Base-by-base conservation (phyloP, 1,284 basidiomycete species). In the Sporisorium graminicola region DNA sequence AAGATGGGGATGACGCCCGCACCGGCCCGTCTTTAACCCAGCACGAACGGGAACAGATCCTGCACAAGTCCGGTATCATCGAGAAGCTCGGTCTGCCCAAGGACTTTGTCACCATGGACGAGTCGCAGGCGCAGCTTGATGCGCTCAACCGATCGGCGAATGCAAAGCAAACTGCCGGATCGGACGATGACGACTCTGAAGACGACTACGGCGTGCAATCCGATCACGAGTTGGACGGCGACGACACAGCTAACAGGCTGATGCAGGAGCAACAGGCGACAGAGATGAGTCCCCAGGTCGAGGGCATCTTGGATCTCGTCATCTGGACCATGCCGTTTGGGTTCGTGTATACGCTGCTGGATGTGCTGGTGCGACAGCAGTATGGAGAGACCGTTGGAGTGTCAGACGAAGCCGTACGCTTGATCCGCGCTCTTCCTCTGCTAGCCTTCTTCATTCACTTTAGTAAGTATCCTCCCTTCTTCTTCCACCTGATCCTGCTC, bases 311-410 rank as follows among this genome's bases (percentile, higher is more conserved):
- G 29, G 82, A 84, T 65, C 58, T 79, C 14, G 26, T 83, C 3
- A 80, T 84, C 27, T 85, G 82, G 82, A 77, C 75, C 29, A 83
- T 85, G 63, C 83, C 83, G 20, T 82, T 85, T 42, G 67, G 70
- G 8, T 83, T 84, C 59, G 51, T 83, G 40, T 85, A 74, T 44
- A 70, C 82, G 49, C 55, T 85, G 50, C 49, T 85, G 51, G 82
- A 82, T 59, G 70, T 85, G 24, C 65, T 85, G 42, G 81, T 85
- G 18, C 68, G 82, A 52, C 82, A 85, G 69, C 84, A 85, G 68
- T 85, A 85, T 50, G 76, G 78, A 14, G 66, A 78, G 61, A 80
- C 81, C 2, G 71, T 78, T 0, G 74, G 76, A 5, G 27, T 74
- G 5, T 13, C 54, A 5, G 65, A 72, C 47, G 79, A 85, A 51